Evolutionary conservation across 139 green algal species (phyloP), one percentile per base, ranked within the genome.

Genomic region (Tetradesmus obliquus): DNA sequence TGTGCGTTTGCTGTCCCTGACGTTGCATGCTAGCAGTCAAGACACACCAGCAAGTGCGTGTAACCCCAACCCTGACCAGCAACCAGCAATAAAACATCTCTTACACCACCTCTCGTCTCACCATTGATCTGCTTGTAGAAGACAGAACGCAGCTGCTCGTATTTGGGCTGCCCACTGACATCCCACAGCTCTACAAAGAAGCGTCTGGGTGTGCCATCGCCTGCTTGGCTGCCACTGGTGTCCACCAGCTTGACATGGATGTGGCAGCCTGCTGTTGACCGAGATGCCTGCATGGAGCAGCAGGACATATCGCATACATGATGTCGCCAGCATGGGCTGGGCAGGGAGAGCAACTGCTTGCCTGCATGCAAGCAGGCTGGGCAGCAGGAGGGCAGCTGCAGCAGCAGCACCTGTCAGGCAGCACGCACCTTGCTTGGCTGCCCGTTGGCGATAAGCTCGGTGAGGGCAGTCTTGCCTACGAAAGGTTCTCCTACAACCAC

Each of bases 171-270:
- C 22, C 79, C 92, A 54, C 88, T 88, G 7, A 94, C 92, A 71
- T 94, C 92, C 88, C 88, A 92, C 13, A 94, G 60, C 84, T 94
- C 92, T n/a, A 93, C 24, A 79, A 91, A 91, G 74, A 88, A 90
- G 7, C 74, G 72, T 32, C 58, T 58, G 24, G 86, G 17, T 57
- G 58, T 80, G 51, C 58, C 79, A 15, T 45, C 82, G 79, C 83
- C 51, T 6, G 60, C 60, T 71, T n/a, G 32, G 55, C 54, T 84
- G 87, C 5, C 24, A 19, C 72, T 84, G 87, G 19, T 85, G 1
- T 91, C 88, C 8, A 86, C 32, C 5, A 91, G 76, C 20, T 86
- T 86, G 10, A 91, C 88, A 62, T 82, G 58, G 24, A 91, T 82
- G 32, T 86, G 74, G 24, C 74, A 84, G 15, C 88, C 88, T 72